Base-by-base conservation (phyloP, 176 grass and related monocot genomes). In the Secale cereale region DNA sequence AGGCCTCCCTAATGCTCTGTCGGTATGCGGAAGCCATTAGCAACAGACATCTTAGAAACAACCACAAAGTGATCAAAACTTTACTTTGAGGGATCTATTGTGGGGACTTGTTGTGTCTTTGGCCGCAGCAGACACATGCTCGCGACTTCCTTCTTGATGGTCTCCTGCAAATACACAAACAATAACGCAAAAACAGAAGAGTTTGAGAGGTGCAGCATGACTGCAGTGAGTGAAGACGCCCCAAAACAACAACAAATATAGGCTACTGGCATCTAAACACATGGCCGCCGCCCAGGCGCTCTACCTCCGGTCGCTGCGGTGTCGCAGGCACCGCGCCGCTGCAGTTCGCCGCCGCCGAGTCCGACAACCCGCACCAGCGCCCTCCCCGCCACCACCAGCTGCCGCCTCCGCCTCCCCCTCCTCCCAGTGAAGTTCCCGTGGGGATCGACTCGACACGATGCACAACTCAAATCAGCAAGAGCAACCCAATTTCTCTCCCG, bases 51-150 rank as follows among this genome's bases (percentile, higher is more conserved):
- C 10, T 86, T 11, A 40, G 0, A 30, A 32, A 12, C 12, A 61
- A 82, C 52, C 52, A 73, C 23, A 22, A 82, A 78, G 56, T 52
- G n/a, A 7, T 37, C 65, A 77, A 80, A 35, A 89, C 73, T 20
- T 86, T 91, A 94, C 97, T 84, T 98, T 73, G 97, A 84, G 74
- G 90, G 87, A 86, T 95, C 93, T 84, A 98, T 85, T 77, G 89
- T 81, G 70, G 97, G 40, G n/a, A 94, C 93, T 95, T 95, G 85
- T 70, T 94, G 70, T 70, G 85, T 90, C 84, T 90, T 98, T 25
- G 96, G 96, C 96, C 93, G 92, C 71, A 1, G 13, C 12, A 95
- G 66, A 83, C 95, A 98, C 96, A 98, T 95, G 80, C 74, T 95
- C 0, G 89, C 93, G 67, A 94, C 93, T 86, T 94, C 89, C 31